These are phyloP conservation scores for Nannochloris sp. DNA, from an alignment of 139 green algal species.

Conservation along the genomic window DNA sequence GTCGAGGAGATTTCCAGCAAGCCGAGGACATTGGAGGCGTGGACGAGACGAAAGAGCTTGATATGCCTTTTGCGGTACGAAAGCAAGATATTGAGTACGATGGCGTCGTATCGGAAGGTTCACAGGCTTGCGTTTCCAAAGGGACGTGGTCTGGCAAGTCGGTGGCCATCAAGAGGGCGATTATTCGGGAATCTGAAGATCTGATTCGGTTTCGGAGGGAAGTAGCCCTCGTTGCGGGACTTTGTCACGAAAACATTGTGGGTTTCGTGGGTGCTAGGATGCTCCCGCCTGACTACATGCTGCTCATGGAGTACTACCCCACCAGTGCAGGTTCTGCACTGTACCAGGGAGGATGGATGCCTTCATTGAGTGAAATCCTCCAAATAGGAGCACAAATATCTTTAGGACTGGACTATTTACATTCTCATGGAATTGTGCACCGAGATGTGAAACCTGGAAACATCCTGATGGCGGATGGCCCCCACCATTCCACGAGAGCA, in stretches of 20 bases:
- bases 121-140: conserved; percentile 35
- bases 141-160: conserved; percentile 1
- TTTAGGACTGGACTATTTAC: conserved; percentile 35
- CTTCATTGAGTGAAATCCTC: conserved; percentile 26
- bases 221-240: conserved; percentile 37
- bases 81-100: not conserved
- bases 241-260: conserved; percentile 45
- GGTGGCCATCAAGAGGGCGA: conserved; percentile 67
- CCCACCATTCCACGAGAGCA: not conserved
- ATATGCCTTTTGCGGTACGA: not conserved
- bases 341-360: conserved; percentile 52
- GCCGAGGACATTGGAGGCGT: conserved; percentile 16
- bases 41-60: not conserved
- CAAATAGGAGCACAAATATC: conserved; percentile 40
- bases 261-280: conserved; percentile 45
- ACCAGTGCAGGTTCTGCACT: conserved; percentile 39
- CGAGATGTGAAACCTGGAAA: conserved; percentile 52
- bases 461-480: conserved; percentile 25
- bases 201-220: conserved; percentile 62
- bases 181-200: conserved; percentile 36
- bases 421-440: conserved; percentile 32
- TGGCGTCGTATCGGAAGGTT: conserved; percentile 19
- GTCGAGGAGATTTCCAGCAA: conserved; percentile 27
- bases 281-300: conserved; percentile 62
- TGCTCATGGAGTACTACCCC: conserved; percentile 53